Conservation (phyloP, 202 grass and related monocot genomes). For the Panicum hallii region DNA sequence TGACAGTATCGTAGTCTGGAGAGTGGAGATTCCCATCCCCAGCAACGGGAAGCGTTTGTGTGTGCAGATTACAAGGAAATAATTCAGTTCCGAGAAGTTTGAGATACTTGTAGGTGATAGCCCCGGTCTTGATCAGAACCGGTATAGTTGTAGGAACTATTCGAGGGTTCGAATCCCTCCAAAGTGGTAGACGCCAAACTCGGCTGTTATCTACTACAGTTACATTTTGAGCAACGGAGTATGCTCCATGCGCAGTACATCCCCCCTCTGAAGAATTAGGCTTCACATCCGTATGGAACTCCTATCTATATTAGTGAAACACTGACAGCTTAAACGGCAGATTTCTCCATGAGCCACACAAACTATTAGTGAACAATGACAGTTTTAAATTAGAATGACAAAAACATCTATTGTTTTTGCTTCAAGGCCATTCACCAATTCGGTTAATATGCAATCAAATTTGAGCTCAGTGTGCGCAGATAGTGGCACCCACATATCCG, state of each 20-base stretch:
- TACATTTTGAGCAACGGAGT: no score
- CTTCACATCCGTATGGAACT: neutral
- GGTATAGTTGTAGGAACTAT: no score
- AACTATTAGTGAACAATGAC: neutral
- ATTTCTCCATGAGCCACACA: neutral
- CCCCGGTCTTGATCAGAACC: no score
- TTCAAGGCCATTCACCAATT: neutral
- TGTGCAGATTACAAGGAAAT: constrained; percentile 15
- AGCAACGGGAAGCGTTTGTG: constrained; percentile 38
- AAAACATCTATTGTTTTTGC: neutral
- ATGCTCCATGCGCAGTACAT: neutral
- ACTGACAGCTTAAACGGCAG: neutral
- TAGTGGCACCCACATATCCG: neutral
- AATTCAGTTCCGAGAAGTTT: neutral
- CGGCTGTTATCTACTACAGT: neutral
- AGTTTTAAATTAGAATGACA: neutral
- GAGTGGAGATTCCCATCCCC: constrained; percentile 37
- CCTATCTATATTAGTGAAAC: neutral
- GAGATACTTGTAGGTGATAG: neutral
- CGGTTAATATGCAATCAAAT: neutral
- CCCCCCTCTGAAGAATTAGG: neutral
- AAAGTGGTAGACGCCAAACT: neutral
- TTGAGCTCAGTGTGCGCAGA: neutral
- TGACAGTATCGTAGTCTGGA: constrained; percentile 10
- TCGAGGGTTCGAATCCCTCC: neutral